phyloP scores from a whole-genome alignment of 129 eudicot species.

The Deinandra increscens region DNA sequence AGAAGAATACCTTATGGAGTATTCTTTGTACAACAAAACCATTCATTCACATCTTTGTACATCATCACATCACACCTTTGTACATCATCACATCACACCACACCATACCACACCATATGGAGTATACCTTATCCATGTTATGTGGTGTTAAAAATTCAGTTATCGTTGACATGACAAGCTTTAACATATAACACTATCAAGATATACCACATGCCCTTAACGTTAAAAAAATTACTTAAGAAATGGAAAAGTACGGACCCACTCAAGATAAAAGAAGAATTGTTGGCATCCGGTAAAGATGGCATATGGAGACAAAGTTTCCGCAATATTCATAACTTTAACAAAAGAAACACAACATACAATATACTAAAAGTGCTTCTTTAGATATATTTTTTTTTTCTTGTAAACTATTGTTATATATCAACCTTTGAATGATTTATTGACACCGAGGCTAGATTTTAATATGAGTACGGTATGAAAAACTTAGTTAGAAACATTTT shows the following conservation, averaged over 20 bases:
- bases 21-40: too few species aligned
- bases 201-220: too few species aligned
- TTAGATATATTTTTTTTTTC: conserved; percentile 3
- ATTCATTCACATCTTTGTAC: too few species aligned
- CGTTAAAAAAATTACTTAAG: neutral
- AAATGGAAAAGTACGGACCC: conserved; percentile 13
- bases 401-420: neutral
- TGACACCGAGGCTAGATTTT: neutral
- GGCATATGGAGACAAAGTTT: conserved; percentile 41
- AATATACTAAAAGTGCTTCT: conserved; percentile 21
- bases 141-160: too few species aligned
- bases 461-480: neutral
- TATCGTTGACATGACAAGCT: too few species aligned
- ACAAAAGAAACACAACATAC: conserved; percentile 21
- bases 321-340: conserved; percentile 28
- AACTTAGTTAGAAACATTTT: neutral
- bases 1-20: too few species aligned
- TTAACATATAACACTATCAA: too few species aligned
- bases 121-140: too few species aligned
- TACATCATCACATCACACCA: too few species aligned
- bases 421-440: neutral
- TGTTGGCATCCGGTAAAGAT: conserved; percentile 36
- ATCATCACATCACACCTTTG: too few species aligned
- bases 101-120: too few species aligned
- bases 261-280: conserved; percentile 21